These are phyloP conservation scores for Calonectria montana DNA, from an alignment of 2,329 filamentous ascomycete species.

Conservation along the genomic window DNA sequence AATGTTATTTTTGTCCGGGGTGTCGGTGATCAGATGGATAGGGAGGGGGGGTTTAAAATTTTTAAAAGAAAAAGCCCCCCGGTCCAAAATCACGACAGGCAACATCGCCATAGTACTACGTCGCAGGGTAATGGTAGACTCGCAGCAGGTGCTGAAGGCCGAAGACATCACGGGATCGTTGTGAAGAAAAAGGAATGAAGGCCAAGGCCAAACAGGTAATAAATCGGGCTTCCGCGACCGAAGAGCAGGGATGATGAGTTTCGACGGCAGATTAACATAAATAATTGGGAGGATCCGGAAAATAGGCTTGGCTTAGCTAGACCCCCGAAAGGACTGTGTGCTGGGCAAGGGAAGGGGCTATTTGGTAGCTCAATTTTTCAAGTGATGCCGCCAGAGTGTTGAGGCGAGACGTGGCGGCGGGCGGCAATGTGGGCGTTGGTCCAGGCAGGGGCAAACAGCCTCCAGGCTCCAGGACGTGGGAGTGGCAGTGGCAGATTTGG, in stretches of 20 bases:
- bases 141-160: conserved; percentile 1
- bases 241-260: conserved; percentile 33
- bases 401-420: conserved; percentile 35
- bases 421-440: conserved; percentile 35
- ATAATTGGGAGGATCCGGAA: conserved; percentile 28
- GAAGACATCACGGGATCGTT: conserved; percentile 27
- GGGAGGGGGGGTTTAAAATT: not conserved
- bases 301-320: conserved; percentile 24
- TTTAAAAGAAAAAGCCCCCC: not conserved
- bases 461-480: conserved; percentile 10
- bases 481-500: conserved; percentile 17
- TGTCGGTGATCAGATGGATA: not conserved
- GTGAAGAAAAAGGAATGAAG: conserved; percentile 28
- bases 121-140: conserved; percentile 2
- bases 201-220: conserved; percentile 18
- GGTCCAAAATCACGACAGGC: not conserved
- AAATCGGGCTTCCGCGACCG: conserved; percentile 21
- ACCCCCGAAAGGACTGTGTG: conserved; percentile 28
- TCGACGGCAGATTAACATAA: conserved; percentile 29
- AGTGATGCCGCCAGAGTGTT: conserved; percentile 18
- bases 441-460: conserved; percentile 8
- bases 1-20: not conserved
- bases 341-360: not conserved
- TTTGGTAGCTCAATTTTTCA: conserved; percentile 13
- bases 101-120: not conserved